phyloP scores from a whole-genome alignment of 768 basidiomycete species.

The Auricularia sp. region DNA sequence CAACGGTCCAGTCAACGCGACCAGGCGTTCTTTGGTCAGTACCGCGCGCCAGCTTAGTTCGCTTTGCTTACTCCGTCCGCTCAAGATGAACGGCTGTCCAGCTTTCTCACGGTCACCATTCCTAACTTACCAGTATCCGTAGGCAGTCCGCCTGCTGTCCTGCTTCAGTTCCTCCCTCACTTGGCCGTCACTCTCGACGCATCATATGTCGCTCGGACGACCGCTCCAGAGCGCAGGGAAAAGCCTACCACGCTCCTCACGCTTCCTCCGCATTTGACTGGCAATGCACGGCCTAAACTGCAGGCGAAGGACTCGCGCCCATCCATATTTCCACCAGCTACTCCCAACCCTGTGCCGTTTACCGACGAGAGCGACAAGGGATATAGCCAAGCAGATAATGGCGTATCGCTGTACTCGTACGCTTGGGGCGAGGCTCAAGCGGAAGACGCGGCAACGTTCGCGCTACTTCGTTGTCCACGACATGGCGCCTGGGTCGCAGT shows the following conservation, averaged over 20 bases:
- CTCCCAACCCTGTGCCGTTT: conserved; percentile 75
- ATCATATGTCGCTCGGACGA: conserved; percentile 51
- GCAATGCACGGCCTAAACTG: conserved; percentile 25
- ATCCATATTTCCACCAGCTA: conserved; percentile 69
- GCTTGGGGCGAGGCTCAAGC: conserved; percentile 62
- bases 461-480: conserved; percentile 53
- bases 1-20: conserved; percentile 37
- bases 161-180: conserved; percentile 56
- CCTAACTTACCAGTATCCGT: neutral
- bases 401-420: conserved; percentile 56
- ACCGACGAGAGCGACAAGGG: conserved; percentile 62
- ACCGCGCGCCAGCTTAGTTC: conserved; percentile 11
- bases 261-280: conserved; percentile 25
- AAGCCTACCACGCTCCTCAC: conserved; percentile 27
- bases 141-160: conserved; percentile 18
- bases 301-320: conserved; percentile 32
- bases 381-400: conserved; percentile 64
- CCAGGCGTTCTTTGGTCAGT: conserved; percentile 68
- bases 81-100: conserved; percentile 24
- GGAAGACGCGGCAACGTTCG: conserved; percentile 41
- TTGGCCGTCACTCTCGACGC: conserved; percentile 75
- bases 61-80: conserved; percentile 31
- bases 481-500: conserved; percentile 67
- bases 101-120: conserved; percentile 1
- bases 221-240: conserved; percentile 27